Percentiles rank a stretch among this genome's conserved stretches.
Conservation (phyloP, 2,329 filamentous ascomycete genomes). For the Aspergillus terreus region DNA sequence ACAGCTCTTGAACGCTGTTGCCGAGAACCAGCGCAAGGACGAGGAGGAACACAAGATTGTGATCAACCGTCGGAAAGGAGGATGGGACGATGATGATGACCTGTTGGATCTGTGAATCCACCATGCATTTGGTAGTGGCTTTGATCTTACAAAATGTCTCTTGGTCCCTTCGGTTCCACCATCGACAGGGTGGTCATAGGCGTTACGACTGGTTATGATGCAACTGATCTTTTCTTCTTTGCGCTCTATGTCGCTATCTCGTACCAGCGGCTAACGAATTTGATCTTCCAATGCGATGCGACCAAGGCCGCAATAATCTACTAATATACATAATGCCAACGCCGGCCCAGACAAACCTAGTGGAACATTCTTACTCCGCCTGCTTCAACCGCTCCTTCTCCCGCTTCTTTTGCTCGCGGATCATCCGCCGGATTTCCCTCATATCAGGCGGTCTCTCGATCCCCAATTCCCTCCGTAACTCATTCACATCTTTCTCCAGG, state of each 20-base stretch:
- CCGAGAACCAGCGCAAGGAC: constrained; percentile 62
- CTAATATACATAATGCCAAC: constrained; percentile 9
- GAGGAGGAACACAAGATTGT: constrained; percentile 76
- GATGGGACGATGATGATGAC: constrained; percentile 72
- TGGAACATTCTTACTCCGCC: constrained; percentile 3
- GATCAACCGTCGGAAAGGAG: constrained; percentile 75
- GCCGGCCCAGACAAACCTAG: neutral
- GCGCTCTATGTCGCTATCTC: neutral
- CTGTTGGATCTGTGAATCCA: constrained; percentile 37
- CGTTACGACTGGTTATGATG: constrained; percentile 7
- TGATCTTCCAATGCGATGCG: neutral
- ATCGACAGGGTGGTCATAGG: neutral
- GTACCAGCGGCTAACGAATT: neutral
- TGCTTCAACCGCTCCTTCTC: constrained; percentile 50
- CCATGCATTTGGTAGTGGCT: constrained; percentile 2
- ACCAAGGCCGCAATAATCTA: neutral
- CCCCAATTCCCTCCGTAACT: constrained; percentile 68
- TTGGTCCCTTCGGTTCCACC: constrained; percentile 3
- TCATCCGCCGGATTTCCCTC: constrained; percentile 67
- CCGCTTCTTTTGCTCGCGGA: constrained; percentile 65
- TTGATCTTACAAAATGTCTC: neutral
- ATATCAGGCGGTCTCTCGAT: constrained; percentile 89
- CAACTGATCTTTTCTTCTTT: constrained; percentile 2
- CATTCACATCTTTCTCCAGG: constrained; percentile 76
- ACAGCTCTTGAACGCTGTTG: constrained; percentile 79